Percentiles rank a stretch among this genome's conserved stretches.
Evolutionary conservation across 2,329 filamentous ascomycete species (phyloP).

Genomic region (Aspergillus latus): DNA sequence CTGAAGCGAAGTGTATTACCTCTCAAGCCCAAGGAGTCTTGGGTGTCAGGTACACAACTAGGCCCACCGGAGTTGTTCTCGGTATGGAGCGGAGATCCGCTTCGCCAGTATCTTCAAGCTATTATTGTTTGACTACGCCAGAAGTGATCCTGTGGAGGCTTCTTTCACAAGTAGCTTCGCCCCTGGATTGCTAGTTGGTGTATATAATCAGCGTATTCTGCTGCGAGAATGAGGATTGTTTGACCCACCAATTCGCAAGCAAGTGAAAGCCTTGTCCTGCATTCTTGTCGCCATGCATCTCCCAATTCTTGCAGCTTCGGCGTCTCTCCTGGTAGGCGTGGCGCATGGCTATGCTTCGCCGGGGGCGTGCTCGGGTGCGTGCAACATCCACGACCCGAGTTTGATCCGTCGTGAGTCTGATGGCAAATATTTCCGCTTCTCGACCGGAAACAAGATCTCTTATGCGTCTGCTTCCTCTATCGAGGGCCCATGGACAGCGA

Average conservation of each 20-base stretch:
- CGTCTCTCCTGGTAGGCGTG: constrained; percentile 15
- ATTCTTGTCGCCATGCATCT: constrained; percentile 9
- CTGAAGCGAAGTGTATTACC: neutral
- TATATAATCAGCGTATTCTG: constrained; percentile 6
- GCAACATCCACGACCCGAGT: constrained; percentile 49
- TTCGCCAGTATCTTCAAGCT: neutral
- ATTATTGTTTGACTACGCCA: neutral
- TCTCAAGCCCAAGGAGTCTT: neutral
- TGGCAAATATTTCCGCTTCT: constrained; percentile 55
- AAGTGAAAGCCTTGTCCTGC: neutral
- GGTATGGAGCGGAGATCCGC: neutral
- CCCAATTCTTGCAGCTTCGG: constrained; percentile 6
- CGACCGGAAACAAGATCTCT: constrained; percentile 52
- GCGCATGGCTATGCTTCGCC: constrained; percentile 33
- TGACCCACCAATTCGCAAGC: neutral
- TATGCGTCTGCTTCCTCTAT: constrained; percentile 51
- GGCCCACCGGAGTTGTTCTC: constrained; percentile 9
- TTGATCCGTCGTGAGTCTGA: constrained; percentile 50
- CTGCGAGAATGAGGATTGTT: neutral
- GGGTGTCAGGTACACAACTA: neutral
- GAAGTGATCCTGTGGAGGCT: neutral
- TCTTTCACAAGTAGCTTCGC: constrained; percentile 9
- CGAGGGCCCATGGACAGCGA: constrained; percentile 52
- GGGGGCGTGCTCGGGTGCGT: constrained; percentile 32
- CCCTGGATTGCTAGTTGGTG: neutral